These are phyloP conservation scores for Backusella tuberculispora DNA, from an alignment of 192 early-diverging fungal genomes.

Conservation along the genomic window DNA sequence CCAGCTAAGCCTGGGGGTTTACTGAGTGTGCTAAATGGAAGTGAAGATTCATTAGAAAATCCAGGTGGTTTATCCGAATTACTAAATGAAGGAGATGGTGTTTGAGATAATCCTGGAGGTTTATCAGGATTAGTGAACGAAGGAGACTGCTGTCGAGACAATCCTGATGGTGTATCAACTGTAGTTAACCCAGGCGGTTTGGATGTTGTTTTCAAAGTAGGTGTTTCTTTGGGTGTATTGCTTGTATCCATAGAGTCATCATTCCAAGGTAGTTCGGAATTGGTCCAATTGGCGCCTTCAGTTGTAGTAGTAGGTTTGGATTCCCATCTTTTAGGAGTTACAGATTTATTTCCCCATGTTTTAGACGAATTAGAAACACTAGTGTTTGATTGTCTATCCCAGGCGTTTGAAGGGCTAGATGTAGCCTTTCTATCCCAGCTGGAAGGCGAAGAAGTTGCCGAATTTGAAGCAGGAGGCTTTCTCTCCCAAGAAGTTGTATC, in stretches of 20 bases:
- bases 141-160: neutral
- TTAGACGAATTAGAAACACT: neutral
- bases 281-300: neutral
- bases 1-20: neutral
- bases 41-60: neutral
- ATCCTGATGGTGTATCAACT: neutral
- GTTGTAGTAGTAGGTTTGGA: neutral
- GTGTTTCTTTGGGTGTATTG: neutral
- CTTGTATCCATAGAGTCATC: neutral
- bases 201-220: neutral
- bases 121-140: neutral
- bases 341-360: conserved; percentile 1
- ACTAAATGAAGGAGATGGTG: neutral
- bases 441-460: neutral
- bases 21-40: neutral
- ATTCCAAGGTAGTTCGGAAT: neutral
- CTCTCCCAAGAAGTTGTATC: neutral
- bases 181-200: conserved; percentile 2
- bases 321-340: neutral
- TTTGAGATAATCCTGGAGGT: neutral
- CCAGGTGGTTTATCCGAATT: neutral
- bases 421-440: neutral
- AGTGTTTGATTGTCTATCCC: neutral
- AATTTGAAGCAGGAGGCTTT: neutral
- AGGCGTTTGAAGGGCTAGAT: neutral